These are phyloP conservation scores for Tulasnella sp. DNA, from an alignment of 768 basidiomycete genomes.

Conservation along the genomic window DNA sequence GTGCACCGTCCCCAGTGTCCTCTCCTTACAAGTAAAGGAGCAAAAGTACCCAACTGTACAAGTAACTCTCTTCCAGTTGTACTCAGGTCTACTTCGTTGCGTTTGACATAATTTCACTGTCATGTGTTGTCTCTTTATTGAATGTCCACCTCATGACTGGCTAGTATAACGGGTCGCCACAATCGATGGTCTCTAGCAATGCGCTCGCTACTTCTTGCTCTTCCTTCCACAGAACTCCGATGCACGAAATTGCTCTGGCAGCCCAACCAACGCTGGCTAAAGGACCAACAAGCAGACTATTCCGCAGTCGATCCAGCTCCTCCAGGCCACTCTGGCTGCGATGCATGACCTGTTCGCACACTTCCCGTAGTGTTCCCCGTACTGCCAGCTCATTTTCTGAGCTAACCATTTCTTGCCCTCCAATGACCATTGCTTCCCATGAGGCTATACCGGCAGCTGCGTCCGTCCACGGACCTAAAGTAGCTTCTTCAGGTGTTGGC, in stretches of 20 bases:
- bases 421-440: slow-evolving; percentile 18
- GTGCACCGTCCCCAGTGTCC: slow-evolving; percentile 9
- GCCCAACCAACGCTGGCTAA: too few species aligned
- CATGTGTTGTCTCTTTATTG: too few species aligned
- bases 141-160: too few species aligned
- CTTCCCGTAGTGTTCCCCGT: neutral
- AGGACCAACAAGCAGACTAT: too few species aligned
- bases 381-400: slow-evolving; percentile 4
- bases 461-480: slow-evolving; percentile 19
- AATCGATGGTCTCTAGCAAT: slow-evolving; percentile 36
- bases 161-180: slow-evolving; percentile 39
- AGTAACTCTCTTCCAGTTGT: neutral
- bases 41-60: neutral
- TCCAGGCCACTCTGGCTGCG: slow-evolving; percentile 29
- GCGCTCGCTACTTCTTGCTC: slow-evolving; percentile 41
- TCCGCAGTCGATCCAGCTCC: slow-evolving; percentile 13
- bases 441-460: neutral
- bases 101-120: too few species aligned
- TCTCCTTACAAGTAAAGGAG: slow-evolving; percentile 4
- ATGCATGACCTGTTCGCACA: slow-evolving; percentile 27
- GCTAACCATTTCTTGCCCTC: slow-evolving; percentile 13
- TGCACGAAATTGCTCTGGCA: slow-evolving; percentile 30
- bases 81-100: neutral
- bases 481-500: slow-evolving; percentile 21
- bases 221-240: slow-evolving; percentile 51